These are phyloP conservation scores for Neotropicomus parvogracilis DNA, from an alignment of 1,284 basidiomycete genomes.

Conservation along the genomic window DNA sequence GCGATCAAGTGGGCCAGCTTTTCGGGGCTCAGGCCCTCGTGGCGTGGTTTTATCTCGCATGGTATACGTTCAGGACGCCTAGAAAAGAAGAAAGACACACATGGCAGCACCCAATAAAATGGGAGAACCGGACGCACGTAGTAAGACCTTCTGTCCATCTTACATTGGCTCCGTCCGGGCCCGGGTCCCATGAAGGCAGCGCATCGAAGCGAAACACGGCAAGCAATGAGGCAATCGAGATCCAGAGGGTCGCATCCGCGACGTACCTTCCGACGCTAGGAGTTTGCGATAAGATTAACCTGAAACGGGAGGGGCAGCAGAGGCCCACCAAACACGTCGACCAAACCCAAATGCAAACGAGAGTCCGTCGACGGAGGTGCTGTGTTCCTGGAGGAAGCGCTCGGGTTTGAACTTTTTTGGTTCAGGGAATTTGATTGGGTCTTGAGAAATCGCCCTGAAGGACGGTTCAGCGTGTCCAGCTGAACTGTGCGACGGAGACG, in stretches of 20 bases:
- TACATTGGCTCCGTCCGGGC: conserved; percentile 24
- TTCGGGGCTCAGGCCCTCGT: conserved; percentile 8
- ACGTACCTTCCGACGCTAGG: conserved; percentile 36
- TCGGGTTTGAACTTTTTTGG: conserved; percentile 43
- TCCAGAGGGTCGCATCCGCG: conserved; percentile 34
- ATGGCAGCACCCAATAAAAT: no score
- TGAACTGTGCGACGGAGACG: not conserved
- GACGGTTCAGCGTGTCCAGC: not conserved
- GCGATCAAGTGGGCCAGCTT: conserved; percentile 15
- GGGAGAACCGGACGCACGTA: conserved; percentile 23
- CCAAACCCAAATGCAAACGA: conserved; percentile 46
- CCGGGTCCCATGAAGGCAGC: conserved; percentile 16
- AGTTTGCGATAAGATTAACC: not conserved
- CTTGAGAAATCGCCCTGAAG: conserved; percentile 43
- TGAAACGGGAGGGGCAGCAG: not conserved
- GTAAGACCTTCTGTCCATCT: conserved; percentile 23
- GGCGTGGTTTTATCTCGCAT: conserved; percentile 15
- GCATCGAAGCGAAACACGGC: conserved; percentile 20
- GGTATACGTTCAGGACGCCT: conserved; percentile 19
- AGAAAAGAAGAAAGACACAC: not conserved
- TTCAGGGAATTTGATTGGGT: conserved; percentile 39
- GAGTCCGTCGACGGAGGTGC: conserved; percentile 35
- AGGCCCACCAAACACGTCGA: conserved; percentile 37
- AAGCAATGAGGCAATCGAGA: conserved; percentile 23
- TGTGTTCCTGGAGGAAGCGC: conserved; percentile 33